phyloP scores from a whole-genome alignment of 768 basidiomycete species.

The Phanerodontia chrysosporium region DNA sequence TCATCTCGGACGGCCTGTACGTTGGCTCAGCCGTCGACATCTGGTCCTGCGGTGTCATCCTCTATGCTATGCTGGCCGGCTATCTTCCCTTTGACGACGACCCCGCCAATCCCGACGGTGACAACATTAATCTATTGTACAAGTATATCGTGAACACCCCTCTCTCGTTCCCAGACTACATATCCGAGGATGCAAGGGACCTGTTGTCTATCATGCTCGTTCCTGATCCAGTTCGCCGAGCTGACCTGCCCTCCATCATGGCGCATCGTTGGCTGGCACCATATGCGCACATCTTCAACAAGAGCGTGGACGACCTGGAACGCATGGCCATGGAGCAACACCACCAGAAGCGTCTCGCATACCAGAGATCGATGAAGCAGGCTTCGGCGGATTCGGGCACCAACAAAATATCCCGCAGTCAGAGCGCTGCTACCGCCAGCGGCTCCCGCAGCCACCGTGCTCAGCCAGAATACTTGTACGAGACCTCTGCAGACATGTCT shows the following conservation, averaged over 20 bases:
- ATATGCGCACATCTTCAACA: slow-evolving; percentile 61
- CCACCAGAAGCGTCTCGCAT: slow-evolving; percentile 74
- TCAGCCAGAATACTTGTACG: slow-evolving; percentile 74
- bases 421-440: slow-evolving; percentile 17
- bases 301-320: slow-evolving; percentile 76
- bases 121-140: slow-evolving; percentile 98
- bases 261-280: slow-evolving; percentile 79
- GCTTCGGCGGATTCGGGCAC: slow-evolving; percentile 46
- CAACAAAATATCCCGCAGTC: slow-evolving; percentile 35
- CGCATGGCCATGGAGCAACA: slow-evolving; percentile 78
- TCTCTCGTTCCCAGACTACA: slow-evolving; percentile 95
- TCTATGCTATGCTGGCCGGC: slow-evolving; percentile 95
- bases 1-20: slow-evolving; percentile 95
- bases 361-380: slow-evolving; percentile 75
- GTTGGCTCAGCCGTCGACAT: slow-evolving; percentile 98
- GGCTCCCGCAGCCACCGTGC: slow-evolving; percentile 39
- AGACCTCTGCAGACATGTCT: slow-evolving; percentile 62
- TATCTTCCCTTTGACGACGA: slow-evolving; percentile 99
- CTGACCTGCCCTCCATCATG: slow-evolving; percentile 78
- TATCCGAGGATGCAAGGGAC: slow-evolving; percentile 78
- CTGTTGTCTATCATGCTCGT: slow-evolving; percentile 91
- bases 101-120: slow-evolving; percentile 96
- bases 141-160: slow-evolving; percentile 98
- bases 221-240: slow-evolving; percentile 80
- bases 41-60: slow-evolving; percentile 93